A percentile compares a stretch with the other conserved stretches of the same genome.
phyloP scores from a whole-genome alignment of 2,329 filamentous ascomycete genomes.

The Penicillium verrucosum region DNA sequence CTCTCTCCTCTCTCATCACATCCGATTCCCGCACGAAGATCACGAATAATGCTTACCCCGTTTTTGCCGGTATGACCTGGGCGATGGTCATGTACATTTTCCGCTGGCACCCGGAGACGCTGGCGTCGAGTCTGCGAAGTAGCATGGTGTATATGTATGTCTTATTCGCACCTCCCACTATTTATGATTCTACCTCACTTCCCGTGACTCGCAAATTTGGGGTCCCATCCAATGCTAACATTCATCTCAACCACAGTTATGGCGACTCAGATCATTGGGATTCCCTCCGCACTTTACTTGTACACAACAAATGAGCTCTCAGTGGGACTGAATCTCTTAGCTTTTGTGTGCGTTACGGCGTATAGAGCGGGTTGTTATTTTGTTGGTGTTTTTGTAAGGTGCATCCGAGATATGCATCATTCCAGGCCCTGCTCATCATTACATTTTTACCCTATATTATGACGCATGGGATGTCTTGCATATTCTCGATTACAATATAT shows the following conservation, averaged over 20 bases:
- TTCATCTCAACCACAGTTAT: constrained; percentile 48
- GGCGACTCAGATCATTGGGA: constrained; percentile 87
- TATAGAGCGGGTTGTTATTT: constrained; percentile 18
- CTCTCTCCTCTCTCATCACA: constrained; percentile 43
- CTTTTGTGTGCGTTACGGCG: constrained; percentile 18
- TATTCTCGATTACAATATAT: not conserved
- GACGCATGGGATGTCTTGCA: constrained; percentile 6
- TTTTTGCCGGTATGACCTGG: constrained; percentile 89
- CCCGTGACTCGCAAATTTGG: no score
- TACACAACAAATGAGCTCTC: constrained; percentile 67
- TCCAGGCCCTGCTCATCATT: constrained; percentile 2
- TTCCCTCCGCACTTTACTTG: constrained; percentile 74
- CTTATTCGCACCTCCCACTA: not conserved
- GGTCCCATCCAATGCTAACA: not conserved
- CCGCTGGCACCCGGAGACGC: constrained; percentile 81
- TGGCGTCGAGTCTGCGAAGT: constrained; percentile 85
- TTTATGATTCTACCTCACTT: not conserved
- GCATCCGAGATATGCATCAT: not conserved
- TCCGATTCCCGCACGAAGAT: constrained; percentile 50
- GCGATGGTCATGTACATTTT: constrained; percentile 94
- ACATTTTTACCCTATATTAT: constrained; percentile 12
- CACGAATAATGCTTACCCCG: constrained; percentile 77
- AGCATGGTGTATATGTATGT: constrained; percentile 98
- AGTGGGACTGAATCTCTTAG: not conserved
- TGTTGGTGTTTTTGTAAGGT: not conserved